Evolutionary conservation across 2,329 filamentous ascomycete genomes (phyloP).

Genomic region (Fusarium poae): DNA sequence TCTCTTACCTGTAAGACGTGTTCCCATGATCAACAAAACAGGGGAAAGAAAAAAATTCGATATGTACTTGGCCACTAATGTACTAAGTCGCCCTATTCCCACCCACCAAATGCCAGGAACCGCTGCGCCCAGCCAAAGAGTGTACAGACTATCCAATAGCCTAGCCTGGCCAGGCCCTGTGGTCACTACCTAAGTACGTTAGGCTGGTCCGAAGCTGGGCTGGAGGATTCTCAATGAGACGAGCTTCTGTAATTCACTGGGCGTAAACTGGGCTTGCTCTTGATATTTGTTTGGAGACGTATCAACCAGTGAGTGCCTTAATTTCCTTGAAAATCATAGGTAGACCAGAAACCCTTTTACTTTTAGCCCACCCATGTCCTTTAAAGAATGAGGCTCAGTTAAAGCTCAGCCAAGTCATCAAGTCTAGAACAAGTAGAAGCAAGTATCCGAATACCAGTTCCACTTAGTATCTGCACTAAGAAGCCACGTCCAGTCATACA

Average conservation of each 20-base stretch:
- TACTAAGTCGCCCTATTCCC: constrained; percentile 23
- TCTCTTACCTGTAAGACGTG: constrained; percentile 18
- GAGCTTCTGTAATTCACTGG: neutral
- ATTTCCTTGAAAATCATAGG: neutral
- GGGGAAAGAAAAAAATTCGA: constrained; percentile 30
- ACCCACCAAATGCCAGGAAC: constrained; percentile 19
- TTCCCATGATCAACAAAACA: constrained; percentile 43
- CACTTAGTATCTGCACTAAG: constrained; percentile 29
- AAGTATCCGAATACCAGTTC: constrained; percentile 36
- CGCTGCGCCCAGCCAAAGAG: constrained; percentile 14
- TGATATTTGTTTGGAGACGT: neutral
- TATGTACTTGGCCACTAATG: constrained; percentile 18
- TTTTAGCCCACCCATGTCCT: neutral
- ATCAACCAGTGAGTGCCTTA: neutral
- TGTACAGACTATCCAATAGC: constrained; percentile 15
- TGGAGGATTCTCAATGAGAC: neutral
- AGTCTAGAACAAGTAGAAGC: constrained; percentile 35
- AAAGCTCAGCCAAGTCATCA: constrained; percentile 23
- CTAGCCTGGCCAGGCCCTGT: constrained; percentile 17
- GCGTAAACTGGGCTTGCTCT: neutral
- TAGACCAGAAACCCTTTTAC: neutral
- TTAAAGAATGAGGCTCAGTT: constrained; percentile 33
- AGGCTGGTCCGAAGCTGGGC: constrained; percentile 28
- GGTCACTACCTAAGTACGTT: constrained; percentile 17
- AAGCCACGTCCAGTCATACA: constrained; percentile 27